These are phyloP conservation scores for Lagerstroemia speciosa DNA, from an alignment of 345 rosid species.

Conservation along the genomic window DNA sequence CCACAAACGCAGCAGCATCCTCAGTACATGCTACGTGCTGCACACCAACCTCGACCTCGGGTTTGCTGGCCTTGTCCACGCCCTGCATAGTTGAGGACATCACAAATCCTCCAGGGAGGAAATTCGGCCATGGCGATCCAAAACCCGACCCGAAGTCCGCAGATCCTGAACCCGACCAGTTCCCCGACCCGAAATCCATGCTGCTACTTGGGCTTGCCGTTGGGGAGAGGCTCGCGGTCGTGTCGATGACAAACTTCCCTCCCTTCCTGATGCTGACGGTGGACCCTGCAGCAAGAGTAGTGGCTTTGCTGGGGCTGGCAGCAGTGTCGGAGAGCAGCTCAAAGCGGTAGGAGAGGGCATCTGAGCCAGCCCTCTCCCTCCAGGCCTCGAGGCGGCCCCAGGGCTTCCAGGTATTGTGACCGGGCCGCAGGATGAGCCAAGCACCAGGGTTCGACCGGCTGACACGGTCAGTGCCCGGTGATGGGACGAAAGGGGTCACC, in stretches of 20 bases:
- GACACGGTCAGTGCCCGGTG: constrained; percentile 77
- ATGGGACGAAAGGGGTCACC: constrained; percentile 95
- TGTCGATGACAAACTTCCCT: constrained; percentile 71
- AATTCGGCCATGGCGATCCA: constrained; percentile 15
- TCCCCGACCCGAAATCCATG: constrained; percentile 65
- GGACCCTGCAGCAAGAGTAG: constrained; percentile 35
- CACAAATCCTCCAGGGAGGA: constrained; percentile 52
- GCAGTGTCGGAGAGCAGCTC: constrained; percentile 61
- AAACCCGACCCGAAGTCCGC: constrained; percentile 23
- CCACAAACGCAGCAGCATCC: constrained; percentile 95
- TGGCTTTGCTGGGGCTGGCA: constrained; percentile 14
- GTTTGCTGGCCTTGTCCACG: constrained; percentile 36
- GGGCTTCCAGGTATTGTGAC: constrained; percentile 76
- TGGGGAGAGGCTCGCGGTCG: constrained; percentile 53
- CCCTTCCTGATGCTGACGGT: constrained; percentile 51
- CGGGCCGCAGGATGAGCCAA: constrained; percentile 87
- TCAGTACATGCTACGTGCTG: constrained; percentile 93
- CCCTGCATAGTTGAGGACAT: constrained; percentile 85
- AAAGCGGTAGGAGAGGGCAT: constrained; percentile 61
- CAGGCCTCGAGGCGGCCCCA: constrained; percentile 96
- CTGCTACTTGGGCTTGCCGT: constrained; percentile 69
- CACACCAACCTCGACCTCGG: constrained; percentile 80
- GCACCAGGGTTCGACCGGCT: constrained; percentile 84
- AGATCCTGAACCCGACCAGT: constrained; percentile 70
- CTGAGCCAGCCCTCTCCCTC: constrained; percentile 51